Evolutionary conservation across 164 flowering plant genomes (phyloP), one percentile per base, ranked within the genome.

Genomic region (Protea cynaroides): DNA sequence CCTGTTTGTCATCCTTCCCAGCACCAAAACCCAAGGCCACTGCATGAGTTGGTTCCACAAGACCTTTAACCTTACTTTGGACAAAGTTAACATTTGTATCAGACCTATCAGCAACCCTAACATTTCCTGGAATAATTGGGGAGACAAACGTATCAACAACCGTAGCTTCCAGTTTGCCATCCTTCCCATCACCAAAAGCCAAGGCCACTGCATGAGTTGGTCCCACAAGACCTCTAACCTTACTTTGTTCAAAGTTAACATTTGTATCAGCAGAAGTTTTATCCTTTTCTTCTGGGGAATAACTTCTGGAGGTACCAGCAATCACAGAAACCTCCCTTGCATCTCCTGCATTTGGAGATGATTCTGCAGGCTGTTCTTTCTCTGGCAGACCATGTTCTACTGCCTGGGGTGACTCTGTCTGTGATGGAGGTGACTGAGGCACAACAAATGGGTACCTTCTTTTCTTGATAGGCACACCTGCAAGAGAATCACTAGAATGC

Each of bases 381-480:
- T 72, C 72, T 44, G 52, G 64, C 23, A 53, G 56, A 61, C 55
- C 65, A 36, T 50, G 56, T 46, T 70, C 75, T n/a, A 18, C 73
- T 1, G 69, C 59, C 0, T 13, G 21, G 51, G 72, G 51, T 47
- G 71, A 46, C 18, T 64, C 46, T 40, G 58, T 78, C 65, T 73
- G 72, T 23, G 77, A 47, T 7, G 79, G 65, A 57, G 84, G 81
- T 18, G 85, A 78, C 29, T 78, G 60, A 24, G 82, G 66, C 23
- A 51, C 62, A 21, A 78, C 52, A 19, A 82, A 61, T 1, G 70
- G 79, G 52, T 69, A 69, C 75, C 75, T 80, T 69, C 90, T 76
- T 73, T 85, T 85, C 81, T 85, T 85, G 66, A 85, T 70, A 40
- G 90, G 90, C 62, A 85, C 70, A 73, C 78, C 81, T 61, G 79